Evolutionary conservation across 441 rosid genomes (phyloP), one percentile per base, ranked within the genome.

Genomic region (Bocquillonia castaneifolia): DNA sequence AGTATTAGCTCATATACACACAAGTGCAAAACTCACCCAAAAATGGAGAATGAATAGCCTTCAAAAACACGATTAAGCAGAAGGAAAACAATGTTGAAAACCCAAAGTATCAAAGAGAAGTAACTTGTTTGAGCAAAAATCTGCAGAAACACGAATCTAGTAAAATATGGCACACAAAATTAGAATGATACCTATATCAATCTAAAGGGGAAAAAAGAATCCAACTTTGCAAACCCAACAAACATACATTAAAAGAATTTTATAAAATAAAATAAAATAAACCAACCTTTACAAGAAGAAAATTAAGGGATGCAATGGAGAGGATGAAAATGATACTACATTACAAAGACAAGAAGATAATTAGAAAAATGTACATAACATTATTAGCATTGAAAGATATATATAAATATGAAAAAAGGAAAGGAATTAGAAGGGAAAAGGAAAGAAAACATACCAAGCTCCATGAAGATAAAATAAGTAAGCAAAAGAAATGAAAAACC

Each of bases 1-100:
- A n/a, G n/a, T n/a, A n/a, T n/a, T n/a, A n/a, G n/a, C n/a, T n/a
- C n/a, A n/a, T n/a, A n/a, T n/a, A n/a, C n/a, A n/a, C n/a, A n/a
- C n/a, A n/a, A n/a, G n/a, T n/a, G n/a, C n/a, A n/a, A 48, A 48
- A 78, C 97, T 85, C 75, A 91, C 99, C 99, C 96, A 29, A 90
- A 84, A 26, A 68, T 62, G 59, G 97, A 85, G 82, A 94, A 94
- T 4, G 93, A 79, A 72, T 94, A 94, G 42, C 99, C 99, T 76
- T 84, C 88, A 58, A 85, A 91, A 69, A 94, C 79, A 58, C 99
- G 97, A 74, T 90, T 91, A 67, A 81, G 84, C 39, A 90, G 63
- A 79, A 94, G 97, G 63, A 90, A 85, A 73, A 84, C 78, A 32
- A 90, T 31, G 82, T 92, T 91, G 88, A 85, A 84, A 51, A 55